phyloP scores from a whole-genome alignment of 257 asterid species.

The Gynochthodes officinalis region DNA sequence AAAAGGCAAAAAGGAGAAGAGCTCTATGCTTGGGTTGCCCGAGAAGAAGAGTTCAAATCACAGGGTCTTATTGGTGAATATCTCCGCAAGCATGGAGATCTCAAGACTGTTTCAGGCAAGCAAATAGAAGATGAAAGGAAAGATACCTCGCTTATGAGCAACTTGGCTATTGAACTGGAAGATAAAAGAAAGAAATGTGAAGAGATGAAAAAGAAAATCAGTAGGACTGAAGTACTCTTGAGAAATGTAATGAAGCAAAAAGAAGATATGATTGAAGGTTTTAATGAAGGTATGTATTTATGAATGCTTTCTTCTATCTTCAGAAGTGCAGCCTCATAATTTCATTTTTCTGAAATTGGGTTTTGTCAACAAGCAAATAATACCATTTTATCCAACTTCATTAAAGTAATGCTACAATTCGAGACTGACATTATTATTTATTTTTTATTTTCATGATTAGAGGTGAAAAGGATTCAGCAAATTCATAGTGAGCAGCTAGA shows the following conservation, averaged over 20 bases:
- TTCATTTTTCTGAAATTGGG: not conserved
- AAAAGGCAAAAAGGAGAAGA: constrained; percentile 39
- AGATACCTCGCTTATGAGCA: constrained; percentile 44
- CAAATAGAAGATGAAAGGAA: constrained; percentile 52
- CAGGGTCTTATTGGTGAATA: constrained; percentile 53
- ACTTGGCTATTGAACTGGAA: constrained; percentile 43
- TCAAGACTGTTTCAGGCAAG: constrained; percentile 59
- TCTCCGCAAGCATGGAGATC: constrained; percentile 74
- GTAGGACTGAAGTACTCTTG: constrained; percentile 50
- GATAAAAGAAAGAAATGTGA: constrained; percentile 50
- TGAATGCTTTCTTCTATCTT: constrained; percentile 10
- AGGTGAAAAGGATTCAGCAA: constrained; percentile 63
- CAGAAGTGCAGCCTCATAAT: not conserved
- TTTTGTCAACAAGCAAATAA: not conserved
- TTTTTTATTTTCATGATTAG: constrained; percentile 32
- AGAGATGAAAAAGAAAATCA: constrained; percentile 52
- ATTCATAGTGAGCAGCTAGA: constrained; percentile 42
- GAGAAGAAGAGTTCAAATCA: constrained; percentile 53
- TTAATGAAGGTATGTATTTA: constrained; percentile 51
- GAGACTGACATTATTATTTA: constrained; percentile 4
- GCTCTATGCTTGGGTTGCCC: constrained; percentile 84
- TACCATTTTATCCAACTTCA: not conserved
- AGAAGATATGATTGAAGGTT: constrained; percentile 52
- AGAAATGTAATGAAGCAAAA: constrained; percentile 49
- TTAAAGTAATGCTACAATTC: not conserved